Evolutionary conservation across 139 green algal species (phyloP).

Genomic region (Coelastrella sp.): DNA sequence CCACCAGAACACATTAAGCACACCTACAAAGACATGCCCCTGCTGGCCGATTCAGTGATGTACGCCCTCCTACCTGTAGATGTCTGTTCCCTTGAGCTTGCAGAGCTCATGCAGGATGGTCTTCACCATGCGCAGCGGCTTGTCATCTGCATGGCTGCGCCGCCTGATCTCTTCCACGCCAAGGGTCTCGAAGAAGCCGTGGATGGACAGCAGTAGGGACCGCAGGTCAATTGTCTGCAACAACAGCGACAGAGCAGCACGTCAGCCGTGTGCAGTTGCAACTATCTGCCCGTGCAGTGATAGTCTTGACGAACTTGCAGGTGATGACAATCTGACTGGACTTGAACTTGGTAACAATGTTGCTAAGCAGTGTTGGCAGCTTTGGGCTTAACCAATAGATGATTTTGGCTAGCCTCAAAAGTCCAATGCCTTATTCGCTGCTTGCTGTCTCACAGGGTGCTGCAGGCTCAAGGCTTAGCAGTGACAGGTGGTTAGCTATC

Average conservation of each 20-base stretch:
- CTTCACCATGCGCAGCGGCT: slow-evolving; percentile 97
- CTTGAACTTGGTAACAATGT: too few species aligned
- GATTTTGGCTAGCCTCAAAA: too few species aligned
- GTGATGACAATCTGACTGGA: too few species aligned
- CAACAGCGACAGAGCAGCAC: not conserved
- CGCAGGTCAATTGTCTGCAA: slow-evolving; percentile 80
- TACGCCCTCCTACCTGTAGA: slow-evolving; percentile 64
- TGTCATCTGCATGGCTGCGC: slow-evolving; percentile 86
- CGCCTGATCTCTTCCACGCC: slow-evolving; percentile 90
- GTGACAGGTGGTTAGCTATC: too few species aligned
- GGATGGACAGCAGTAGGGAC: slow-evolving; percentile 83
- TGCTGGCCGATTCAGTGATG: slow-evolving; percentile 34
- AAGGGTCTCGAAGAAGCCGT: slow-evolving; percentile 92
- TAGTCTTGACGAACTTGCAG: too few species aligned
- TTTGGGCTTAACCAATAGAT: too few species aligned
- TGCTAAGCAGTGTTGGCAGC: too few species aligned
- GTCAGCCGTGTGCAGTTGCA: not conserved
- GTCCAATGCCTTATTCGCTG: too few species aligned
- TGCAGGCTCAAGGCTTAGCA: too few species aligned
- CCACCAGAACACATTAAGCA: not conserved
- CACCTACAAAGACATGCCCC: not conserved
- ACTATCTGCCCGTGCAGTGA: too few species aligned
- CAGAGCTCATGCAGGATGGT: slow-evolving; percentile 96
- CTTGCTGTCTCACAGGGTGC: too few species aligned
- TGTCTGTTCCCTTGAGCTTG: slow-evolving; percentile 71